Base-by-base conservation (phyloP, 139 green algal species). In the Ostreobium quekettii region DNA sequence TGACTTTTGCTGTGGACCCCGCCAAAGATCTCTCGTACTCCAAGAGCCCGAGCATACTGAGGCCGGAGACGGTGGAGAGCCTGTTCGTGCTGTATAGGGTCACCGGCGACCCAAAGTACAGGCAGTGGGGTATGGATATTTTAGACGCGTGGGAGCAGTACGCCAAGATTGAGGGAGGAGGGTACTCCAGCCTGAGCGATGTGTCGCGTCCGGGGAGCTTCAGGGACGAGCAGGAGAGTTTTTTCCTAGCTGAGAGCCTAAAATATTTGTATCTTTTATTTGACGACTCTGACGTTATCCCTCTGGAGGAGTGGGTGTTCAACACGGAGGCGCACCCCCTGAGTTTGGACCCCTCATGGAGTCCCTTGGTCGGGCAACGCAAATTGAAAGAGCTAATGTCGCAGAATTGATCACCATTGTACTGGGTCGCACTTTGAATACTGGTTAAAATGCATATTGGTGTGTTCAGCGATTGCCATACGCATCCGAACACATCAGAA, bases 261-360 rank as follows among this genome's bases (percentile, higher is more conserved):
- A 95, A 95, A 73, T 96, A 96, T 73, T 79, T 96, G 8, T 89
- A 82, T 67, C 76, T 96, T 32, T 70, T 91, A 7, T 92, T 95
- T 0, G 86, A 89, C 36, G 79, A 89, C 48, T 74, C 78, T 19
- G 74, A 77, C 24, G 73, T 81, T 37, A 47, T 93, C 26, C 80
- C 86, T 1, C 73, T 96, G 29, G 74, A 87, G 47, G 22, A 89
- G 67, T 96, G 73, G 66, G 87, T 96, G 11, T 86, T 96, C 71
- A 96, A 90, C 70, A 96, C 90, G 6, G 90, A 96, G 73, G 89
- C 88, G 1, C 89, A 95, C 66, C 42, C 42, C 5, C 33, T 60
- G 26, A 64, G 56, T 19, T 19, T 53, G 11, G 42, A 53, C 42
- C 42, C 42, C 19, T 19, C 11, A 53, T 53, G 42, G 42, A 53